Evolutionary conservation across 805 yeast genomes (phyloP), one percentile per base, ranked within the genome.

Genomic region (Lipomyces anomalus): DNA sequence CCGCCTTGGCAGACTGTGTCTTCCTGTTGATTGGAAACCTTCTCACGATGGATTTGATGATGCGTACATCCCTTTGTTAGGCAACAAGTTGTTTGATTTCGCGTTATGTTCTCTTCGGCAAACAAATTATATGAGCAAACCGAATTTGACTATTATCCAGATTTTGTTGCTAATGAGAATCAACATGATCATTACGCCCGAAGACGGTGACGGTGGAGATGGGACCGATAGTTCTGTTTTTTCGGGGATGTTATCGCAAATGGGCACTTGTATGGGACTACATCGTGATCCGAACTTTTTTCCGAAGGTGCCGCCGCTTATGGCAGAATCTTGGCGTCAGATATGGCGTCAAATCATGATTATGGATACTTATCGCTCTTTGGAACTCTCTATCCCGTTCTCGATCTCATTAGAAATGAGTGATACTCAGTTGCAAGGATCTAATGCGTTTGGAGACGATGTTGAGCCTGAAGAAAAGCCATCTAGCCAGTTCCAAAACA

Each of bases 201-300:
- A 53, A 44, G 57, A 50, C 20, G 58, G 58, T 11, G 58, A 54
- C 29, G 58, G 58, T 3, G 45, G 47, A 2, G 56, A 54, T 42
- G 56, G 56, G 17, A 40, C 45, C 11, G 49, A 50, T 32, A 53
- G 61, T 17, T 48, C 59, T 7, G 47, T 49, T n/a, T 48, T 56
- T 13, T 28, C 43, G 13, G 59, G 60, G 6, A 49, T 48, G 38
- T 42, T 55, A 22, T 50, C 57, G 35, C 57, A 57, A 20, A 47
- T 56, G n/a, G 57, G 58, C 24, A 38, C 43, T 30, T 44, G 55
- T 26, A 57, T 58, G 35, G 65, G 63, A 0, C 50, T 61, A 3
- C 62, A 61, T 41, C 50, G 62, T 2, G 63, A 61, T 39, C 64
- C 64, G 3, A 42, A 44, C 17, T 22, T 41, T 24, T 46, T 47